Percentiles rank a stretch among this genome's conserved stretches.
These are phyloP conservation scores for Syzygium malaccense DNA, from an alignment of 441 rosid genomes.

Conservation along the genomic window DNA sequence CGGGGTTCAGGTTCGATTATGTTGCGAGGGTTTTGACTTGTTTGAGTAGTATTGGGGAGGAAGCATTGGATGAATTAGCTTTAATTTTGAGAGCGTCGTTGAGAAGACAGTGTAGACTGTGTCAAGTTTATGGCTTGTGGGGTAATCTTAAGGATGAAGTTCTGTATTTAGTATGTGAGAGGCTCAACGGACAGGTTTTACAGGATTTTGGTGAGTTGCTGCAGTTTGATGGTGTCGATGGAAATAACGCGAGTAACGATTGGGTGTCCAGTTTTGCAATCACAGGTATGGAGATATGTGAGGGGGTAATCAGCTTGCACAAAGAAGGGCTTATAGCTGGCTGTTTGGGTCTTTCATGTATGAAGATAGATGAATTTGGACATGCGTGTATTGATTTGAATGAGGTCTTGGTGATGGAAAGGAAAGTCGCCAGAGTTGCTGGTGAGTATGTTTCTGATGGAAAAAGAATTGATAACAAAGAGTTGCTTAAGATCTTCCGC, in stretches of 20 bases:
- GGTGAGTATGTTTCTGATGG: constrained; percentile 13
- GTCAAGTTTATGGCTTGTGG: constrained; percentile 67
- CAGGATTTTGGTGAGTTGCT: constrained; percentile 8
- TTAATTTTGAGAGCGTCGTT: constrained; percentile 23
- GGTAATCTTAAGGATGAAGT: constrained; percentile 47
- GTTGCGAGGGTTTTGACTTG: constrained; percentile 37
- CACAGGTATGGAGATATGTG: constrained; percentile 68
- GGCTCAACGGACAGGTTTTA: constrained; percentile 12
- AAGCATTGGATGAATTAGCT: constrained; percentile 35
- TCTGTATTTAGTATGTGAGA: constrained; percentile 62
- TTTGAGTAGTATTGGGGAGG: constrained; percentile 45
- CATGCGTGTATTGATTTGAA: constrained; percentile 46
- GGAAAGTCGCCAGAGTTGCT: constrained; percentile 18
- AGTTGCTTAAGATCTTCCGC: constrained; percentile 18
- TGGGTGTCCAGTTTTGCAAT: constrained; percentile 38
- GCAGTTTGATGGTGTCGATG: constrained; percentile 5
- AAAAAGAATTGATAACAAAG: constrained; percentile 23
- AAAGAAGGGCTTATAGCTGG: constrained; percentile 49
- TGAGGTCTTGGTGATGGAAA: constrained; percentile 39
- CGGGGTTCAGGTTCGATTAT: constrained; percentile 44
- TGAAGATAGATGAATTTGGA: constrained; percentile 55
- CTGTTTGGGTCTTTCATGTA: constrained; percentile 49
- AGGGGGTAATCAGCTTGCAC: constrained; percentile 49
- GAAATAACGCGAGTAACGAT: constrained; percentile 1
- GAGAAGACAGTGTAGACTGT: constrained; percentile 19